These are phyloP conservation scores for Hyaloscypha hepaticicola DNA, from an alignment of 495 filamentous ascomycete genomes.

Conservation along the genomic window DNA sequence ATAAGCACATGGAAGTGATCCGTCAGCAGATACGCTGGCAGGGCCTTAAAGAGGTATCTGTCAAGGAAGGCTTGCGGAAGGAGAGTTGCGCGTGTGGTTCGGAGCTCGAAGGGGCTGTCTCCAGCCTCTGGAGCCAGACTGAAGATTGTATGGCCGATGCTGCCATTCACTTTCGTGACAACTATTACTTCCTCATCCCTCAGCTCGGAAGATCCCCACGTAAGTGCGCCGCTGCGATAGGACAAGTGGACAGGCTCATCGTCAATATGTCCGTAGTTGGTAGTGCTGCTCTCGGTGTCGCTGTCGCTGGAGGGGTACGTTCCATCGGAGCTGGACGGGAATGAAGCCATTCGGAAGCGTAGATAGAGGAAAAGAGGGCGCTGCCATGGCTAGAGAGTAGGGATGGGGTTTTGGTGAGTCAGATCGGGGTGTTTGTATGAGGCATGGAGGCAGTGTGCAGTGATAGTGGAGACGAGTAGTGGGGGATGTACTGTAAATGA, in stretches of 20 bases:
- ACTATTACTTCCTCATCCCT: conserved; percentile 40
- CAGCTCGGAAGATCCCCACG: conserved; percentile 8
- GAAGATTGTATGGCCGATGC: conserved; percentile 35
- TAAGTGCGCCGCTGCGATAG: conserved; percentile 16
- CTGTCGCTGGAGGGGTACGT: background rate
- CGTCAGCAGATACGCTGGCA: conserved; percentile 39
- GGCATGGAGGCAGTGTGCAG: background rate
- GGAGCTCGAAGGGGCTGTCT: conserved; percentile 34
- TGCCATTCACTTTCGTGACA: conserved; percentile 24
- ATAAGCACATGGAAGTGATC: conserved; percentile 61
- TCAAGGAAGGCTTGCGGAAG: conserved; percentile 37
- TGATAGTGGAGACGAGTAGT: background rate
- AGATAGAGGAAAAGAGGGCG: background rate
- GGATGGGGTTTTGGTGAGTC: background rate
- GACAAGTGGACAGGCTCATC: conserved; percentile 12
- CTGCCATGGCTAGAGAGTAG: background rate
- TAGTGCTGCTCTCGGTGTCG: conserved; percentile 4
- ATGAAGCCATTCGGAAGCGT: background rate
- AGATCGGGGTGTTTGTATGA: background rate
- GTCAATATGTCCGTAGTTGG: conserved; percentile 9
- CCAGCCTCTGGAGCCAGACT: conserved; percentile 35
- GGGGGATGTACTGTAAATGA: background rate
- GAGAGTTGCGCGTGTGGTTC: conserved; percentile 14
- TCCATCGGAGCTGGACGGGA: background rate
- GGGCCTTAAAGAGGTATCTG: conserved; percentile 31